Base-by-base conservation (phyloP, 352 stramenopile genomes). In the Discostella stelligera region DNA sequence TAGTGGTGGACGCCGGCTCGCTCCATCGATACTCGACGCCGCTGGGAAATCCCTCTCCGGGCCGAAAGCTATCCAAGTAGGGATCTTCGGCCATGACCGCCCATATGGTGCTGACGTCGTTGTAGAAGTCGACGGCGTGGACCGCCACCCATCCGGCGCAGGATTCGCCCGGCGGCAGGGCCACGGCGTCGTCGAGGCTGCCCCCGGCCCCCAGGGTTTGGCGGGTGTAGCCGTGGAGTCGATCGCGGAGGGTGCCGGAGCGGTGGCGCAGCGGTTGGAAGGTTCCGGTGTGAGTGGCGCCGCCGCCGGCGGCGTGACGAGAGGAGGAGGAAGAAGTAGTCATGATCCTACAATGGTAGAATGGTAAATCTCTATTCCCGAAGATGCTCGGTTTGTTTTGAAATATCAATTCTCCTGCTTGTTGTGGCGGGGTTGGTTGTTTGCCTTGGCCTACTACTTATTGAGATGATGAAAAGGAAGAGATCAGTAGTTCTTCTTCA, bases 121-220 rank as follows among this genome's bases (percentile, higher is more conserved):
- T 93, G 85, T 92, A 93, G 76, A 92, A 93, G 64, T 93, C 88
- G 68, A 93, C 90, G 6, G 86, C 84, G 77, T 93, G 86, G 8
- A 92, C 88, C 6, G 86, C 88, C 11, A 93, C 88, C 88, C 88
- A 93, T 39, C 86, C 88, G 3, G 86, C 88, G 62, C 88, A 93
- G 23, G 80, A 90, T 76, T 93, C 88, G 16, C 86, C 86, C 10
- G 76, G 77, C n/a, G 88, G 88, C 3, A 93, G 73, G 44, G 83
- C 74, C 0, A 91, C 88, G 21, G 88, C 88, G 71, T 93, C 83
- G 68, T 92, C 90, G 54, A 92, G 77, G 55, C 73, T 86, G 10
- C 88, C 88, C 11, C 86, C 88, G 13, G 88, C 85, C n/a, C 88
- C 88, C 8, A 93, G 67, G 16, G 88, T 93, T 71, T 89, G 79